Evolutionary conservation across 495 filamentous ascomycete species (phyloP), one percentile per base, ranked within the genome.

Genomic region (Ascodesmis nigricans): DNA sequence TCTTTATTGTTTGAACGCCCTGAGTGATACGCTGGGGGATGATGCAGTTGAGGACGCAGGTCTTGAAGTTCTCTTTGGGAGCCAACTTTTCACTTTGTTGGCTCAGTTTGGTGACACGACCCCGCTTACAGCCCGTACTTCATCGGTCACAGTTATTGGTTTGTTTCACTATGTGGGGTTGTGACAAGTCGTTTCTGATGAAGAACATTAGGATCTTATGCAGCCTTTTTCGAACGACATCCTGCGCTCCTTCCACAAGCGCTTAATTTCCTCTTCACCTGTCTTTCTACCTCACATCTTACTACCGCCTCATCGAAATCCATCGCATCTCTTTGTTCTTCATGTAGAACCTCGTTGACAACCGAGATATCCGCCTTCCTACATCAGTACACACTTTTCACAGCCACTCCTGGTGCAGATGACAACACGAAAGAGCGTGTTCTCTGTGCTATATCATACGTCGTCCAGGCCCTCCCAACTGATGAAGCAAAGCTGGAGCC

Each of bases 191-290:
- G 23, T 6, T 25, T 25, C 6, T 6, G 6, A 6, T 25, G 23
- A 33, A 10, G 13, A n/a, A n/a, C n/a, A n/a, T 5, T 15, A 52
- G 48, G 48, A 31, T 52, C 48, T 30, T 92, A 87, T 54, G 67
- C 73, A 21, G 65, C 71, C 23, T 93, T 79, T 56, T 92, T 93
- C 52, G 67, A 76, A 47, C 64, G 69, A 18, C 66, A 80, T 46
- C 59, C 68, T 13, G 60, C 72, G 36, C 62, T 70, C 41, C 64
- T 97, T 5, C 74, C 80, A 0, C 55, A 67, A 36, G 74, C 78
- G 2, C 58, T 97, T 19, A 81, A 73, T 38, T 74, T 91, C 33
- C 63, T 93, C 2, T 91, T 93, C 47, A 63, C 63, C 26, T 75
- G 78, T 1, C 58, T 91, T 21, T 64, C 67, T 14, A 69, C 73